Evolutionary conservation across 73 alveolate genomes (phyloP).

Genomic region (Stentor roeselii): DNA sequence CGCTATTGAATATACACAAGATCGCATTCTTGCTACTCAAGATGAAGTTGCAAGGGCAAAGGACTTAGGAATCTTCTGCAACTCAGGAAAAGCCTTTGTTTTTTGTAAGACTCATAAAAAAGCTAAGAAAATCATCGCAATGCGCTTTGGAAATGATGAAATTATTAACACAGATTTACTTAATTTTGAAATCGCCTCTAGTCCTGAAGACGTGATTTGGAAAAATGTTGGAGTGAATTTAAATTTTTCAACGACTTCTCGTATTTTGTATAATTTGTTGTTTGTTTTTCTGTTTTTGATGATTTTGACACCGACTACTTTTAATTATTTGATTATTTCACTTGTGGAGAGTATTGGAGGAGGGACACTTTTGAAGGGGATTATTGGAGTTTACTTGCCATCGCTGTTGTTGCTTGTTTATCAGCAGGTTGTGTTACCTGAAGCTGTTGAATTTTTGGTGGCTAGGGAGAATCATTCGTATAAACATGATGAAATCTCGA

Average conservation of each 20-base stretch:
- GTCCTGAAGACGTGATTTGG: neutral
- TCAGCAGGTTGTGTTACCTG: conserved; percentile 17
- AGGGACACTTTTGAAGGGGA: neutral
- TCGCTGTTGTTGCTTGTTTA: neutral
- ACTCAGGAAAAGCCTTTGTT: conserved; percentile 10
- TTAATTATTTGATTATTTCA: neutral
- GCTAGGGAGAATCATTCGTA: neutral
- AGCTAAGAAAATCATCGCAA: neutral
- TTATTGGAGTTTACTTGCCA: conserved; percentile 8
- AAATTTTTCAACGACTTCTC: neutral
- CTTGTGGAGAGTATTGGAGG: neutral
- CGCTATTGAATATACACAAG: neutral
- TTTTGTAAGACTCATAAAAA: neutral
- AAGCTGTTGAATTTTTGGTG: neutral
- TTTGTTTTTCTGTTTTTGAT: neutral
- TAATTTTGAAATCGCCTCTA: neutral
- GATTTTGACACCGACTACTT: conserved; percentile 18
- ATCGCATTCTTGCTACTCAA: neutral
- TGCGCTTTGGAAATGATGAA: neutral
- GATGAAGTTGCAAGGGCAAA: neutral
- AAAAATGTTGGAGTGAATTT: neutral
- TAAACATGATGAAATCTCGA: neutral
- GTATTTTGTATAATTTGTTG: neutral
- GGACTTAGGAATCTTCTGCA: neutral
- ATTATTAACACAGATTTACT: neutral